These are phyloP conservation scores for Mucor velutinosus DNA, from an alignment of 371 early-diverging fungal genomes.

Conservation along the genomic window DNA sequence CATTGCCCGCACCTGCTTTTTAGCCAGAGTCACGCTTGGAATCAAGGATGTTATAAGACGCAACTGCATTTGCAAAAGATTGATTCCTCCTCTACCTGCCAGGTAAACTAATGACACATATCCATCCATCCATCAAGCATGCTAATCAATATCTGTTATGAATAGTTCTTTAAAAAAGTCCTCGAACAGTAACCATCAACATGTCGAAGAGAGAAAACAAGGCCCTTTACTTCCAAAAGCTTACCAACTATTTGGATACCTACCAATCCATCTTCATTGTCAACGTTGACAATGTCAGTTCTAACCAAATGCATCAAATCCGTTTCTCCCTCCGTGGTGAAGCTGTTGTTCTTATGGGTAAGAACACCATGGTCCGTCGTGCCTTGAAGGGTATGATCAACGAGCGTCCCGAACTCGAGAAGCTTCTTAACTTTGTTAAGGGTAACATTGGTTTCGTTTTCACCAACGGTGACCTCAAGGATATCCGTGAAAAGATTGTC, in stretches of 20 bases:
- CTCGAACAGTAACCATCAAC: constrained; percentile 54
- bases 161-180: constrained; percentile 49
- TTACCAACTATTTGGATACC: constrained; percentile 72
- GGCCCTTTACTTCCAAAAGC: constrained; percentile 57
- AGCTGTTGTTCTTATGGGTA: constrained; percentile 98
- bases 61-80: background rate
- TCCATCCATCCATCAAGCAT: constrained; percentile 20
- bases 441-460: constrained; percentile 99
- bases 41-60: background rate
- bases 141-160: constrained; percentile 4
- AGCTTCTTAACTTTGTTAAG: constrained; percentile 81
- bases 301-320: constrained; percentile 99
- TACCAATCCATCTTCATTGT: constrained; percentile 96
- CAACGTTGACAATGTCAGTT: constrained; percentile 99
- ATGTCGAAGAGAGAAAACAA: constrained; percentile 62
- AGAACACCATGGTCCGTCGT: constrained; percentile 99
- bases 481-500: constrained; percentile 89
- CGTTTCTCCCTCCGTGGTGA: constrained; percentile 93
- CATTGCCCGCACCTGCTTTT: background rate
- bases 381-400: constrained; percentile 82
- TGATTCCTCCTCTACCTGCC: constrained; percentile 26
- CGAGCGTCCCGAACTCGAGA: constrained; percentile 89
- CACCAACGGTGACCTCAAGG: constrained; percentile 97
- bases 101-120: constrained; percentile 19
- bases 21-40: background rate